Conservation (phyloP, 2,329 filamentous ascomycete genomes). For the Thielaviopsis musarum region DNA sequence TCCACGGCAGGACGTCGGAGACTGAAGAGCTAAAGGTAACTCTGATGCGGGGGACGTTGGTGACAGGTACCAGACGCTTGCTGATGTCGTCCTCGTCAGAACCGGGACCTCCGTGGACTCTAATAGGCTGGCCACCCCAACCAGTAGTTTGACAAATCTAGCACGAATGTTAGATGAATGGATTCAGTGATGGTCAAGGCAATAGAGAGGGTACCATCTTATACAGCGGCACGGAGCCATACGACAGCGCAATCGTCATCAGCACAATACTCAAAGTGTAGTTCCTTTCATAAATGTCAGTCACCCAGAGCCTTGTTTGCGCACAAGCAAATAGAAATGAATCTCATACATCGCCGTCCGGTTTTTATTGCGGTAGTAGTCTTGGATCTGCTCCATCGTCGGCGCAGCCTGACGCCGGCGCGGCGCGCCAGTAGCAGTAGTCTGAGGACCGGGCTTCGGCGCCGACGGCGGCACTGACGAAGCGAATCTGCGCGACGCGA, state of each 20-base stretch:
- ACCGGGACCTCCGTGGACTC: conserved; percentile 44
- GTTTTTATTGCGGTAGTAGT: conserved; percentile 51
- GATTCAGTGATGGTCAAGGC: background rate
- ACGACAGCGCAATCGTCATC: conserved; percentile 63
- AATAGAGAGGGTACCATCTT: conserved; percentile 48
- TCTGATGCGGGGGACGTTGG: conserved; percentile 64
- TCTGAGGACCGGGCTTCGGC: background rate
- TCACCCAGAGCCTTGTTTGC: background rate
- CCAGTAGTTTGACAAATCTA: conserved; percentile 73
- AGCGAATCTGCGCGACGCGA: conserved; percentile 8
- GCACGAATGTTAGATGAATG: conserved; percentile 8
- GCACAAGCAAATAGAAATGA: background rate
- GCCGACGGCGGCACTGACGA: conserved; percentile 6
- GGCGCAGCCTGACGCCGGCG: conserved; percentile 17
- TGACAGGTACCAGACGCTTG: conserved; percentile 63
- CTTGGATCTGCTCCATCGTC: conserved; percentile 46
- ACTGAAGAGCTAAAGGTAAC: conserved; percentile 95
- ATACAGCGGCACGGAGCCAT: conserved; percentile 72
- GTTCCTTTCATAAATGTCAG: conserved; percentile 30
- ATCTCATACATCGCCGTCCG: conserved; percentile 32
- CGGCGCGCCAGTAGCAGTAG: conserved; percentile 17
- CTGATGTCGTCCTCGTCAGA: conserved; percentile 47
- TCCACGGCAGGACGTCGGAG: conserved; percentile 91
- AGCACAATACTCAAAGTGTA: conserved; percentile 65
- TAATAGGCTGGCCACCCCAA: conserved; percentile 85